phyloP scores from a whole-genome alignment of 306 rosid genomes.

The Rubus idaeus region DNA sequence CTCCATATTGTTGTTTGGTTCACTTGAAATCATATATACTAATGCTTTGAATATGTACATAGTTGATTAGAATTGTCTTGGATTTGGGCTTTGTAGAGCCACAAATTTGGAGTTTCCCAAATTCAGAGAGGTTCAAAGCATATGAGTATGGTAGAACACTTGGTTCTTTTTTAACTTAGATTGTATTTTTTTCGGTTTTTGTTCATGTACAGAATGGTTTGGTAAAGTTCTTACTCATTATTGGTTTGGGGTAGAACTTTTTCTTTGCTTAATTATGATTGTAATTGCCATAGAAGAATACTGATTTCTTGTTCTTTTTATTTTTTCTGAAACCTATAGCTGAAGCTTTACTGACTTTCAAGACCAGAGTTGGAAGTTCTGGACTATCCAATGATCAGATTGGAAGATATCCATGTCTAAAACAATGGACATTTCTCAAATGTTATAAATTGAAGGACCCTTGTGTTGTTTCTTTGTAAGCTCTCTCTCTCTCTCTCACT shows the following conservation, averaged over 20 bases:
- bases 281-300: neutral
- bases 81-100: neutral
- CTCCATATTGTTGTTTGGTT: constrained; percentile 1
- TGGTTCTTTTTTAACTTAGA: neutral
- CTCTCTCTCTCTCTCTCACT: constrained; percentile 33
- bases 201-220: neutral
- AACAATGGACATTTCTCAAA: constrained; percentile 38
- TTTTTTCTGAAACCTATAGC: constrained; percentile 34
- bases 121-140: neutral
- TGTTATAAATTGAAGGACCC: constrained; percentile 51
- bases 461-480: constrained; percentile 55
- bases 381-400: constrained; percentile 27
- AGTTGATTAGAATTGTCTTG: constrained; percentile 16
- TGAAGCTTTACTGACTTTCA: constrained; percentile 49
- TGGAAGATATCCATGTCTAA: constrained; percentile 42
- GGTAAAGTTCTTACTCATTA: neutral
- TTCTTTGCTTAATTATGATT: neutral
- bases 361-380: constrained; percentile 25
- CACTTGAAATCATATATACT: neutral
- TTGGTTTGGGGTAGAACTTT: neutral
- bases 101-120: neutral
- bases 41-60: neutral
- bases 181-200: neutral
- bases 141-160: neutral
- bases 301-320: neutral